Conservation (phyloP, 2,329 filamentous ascomycete genomes). For the Mollisiaceae sp. region DNA sequence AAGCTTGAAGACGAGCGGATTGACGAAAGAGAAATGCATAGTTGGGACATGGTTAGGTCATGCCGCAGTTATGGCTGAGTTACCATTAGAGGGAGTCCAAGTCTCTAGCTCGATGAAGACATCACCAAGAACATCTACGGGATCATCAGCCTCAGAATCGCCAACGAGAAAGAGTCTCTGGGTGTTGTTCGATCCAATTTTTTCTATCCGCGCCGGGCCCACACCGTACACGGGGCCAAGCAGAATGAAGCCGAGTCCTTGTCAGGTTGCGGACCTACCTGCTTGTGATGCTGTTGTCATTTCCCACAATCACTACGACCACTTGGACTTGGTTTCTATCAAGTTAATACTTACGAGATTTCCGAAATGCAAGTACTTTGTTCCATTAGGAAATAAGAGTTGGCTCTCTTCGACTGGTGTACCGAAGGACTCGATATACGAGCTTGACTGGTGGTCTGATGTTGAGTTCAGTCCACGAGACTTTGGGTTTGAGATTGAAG, state of each 20-base stretch:
- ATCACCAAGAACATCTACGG: background rate
- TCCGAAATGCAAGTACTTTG: conserved; percentile 87
- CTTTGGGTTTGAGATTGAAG: conserved; percentile 44
- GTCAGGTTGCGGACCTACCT: conserved; percentile 76
- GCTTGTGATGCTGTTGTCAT: conserved; percentile 69
- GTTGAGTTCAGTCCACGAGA: conserved; percentile 65
- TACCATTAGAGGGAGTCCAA: conserved; percentile 26
- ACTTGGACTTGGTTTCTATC: conserved; percentile 77
- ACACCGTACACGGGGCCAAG: conserved; percentile 60
- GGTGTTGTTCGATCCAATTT: conserved; percentile 36
- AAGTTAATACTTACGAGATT: conserved; percentile 70
- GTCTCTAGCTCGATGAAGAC: conserved; percentile 3
- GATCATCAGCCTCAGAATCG: background rate
- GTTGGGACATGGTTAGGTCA: conserved; percentile 34
- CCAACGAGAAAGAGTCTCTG: conserved; percentile 24
- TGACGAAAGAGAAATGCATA: conserved; percentile 29
- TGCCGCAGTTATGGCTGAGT: conserved; percentile 29
- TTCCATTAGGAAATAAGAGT: conserved; percentile 77
- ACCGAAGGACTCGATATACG: conserved; percentile 67
- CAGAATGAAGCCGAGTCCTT: conserved; percentile 77
- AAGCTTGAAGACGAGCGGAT: conserved; percentile 20
- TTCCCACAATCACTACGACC: conserved; percentile 91
- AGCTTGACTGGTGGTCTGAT: conserved; percentile 94
- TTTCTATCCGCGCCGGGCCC: conserved; percentile 32
- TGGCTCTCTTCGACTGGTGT: conserved; percentile 79